Percentiles rank a stretch among this genome's conserved stretches.
phyloP scores from a whole-genome alignment of 1,284 basidiomycete species.

The Cystobasidium sp. region DNA sequence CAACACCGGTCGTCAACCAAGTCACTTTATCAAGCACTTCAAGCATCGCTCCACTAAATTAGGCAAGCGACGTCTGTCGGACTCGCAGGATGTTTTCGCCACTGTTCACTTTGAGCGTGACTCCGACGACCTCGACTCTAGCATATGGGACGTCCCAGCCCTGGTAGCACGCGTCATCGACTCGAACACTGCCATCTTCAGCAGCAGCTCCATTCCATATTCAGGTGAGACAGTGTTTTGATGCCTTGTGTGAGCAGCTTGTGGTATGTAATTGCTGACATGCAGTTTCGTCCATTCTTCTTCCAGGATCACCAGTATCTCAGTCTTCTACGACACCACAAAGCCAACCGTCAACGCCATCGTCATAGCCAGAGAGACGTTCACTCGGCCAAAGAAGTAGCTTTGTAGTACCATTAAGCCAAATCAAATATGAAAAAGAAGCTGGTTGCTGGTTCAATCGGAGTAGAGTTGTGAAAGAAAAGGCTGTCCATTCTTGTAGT shows the following conservation, averaged over 20 bases:
- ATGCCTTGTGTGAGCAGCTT: background rate
- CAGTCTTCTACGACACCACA: background rate
- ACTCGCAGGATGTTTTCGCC: background rate
- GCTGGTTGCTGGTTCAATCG: slow-evolving; percentile 23
- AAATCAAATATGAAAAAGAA: background rate
- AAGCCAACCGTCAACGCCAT: no score
- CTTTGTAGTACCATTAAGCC: background rate
- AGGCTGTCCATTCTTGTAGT: background rate
- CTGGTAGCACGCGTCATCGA: slow-evolving; percentile 26
- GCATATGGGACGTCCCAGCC: slow-evolving; percentile 10
- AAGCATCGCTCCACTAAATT: slow-evolving; percentile 25
- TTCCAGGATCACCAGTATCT: background rate
- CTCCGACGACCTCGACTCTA: slow-evolving; percentile 22
- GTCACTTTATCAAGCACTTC: slow-evolving; percentile 42
- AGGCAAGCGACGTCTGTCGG: slow-evolving; percentile 34
- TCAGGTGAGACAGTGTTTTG: background rate
- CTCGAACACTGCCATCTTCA: background rate
- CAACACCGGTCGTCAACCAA: slow-evolving; percentile 33
- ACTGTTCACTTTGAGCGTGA: slow-evolving; percentile 24
- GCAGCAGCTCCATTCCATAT: background rate
- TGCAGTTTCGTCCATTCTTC: no score
- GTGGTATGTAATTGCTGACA: no score
- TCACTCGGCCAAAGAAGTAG: background rate
- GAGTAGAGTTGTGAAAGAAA: background rate
- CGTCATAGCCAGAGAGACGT: no score